Evolutionary conservation across 441 rosid species (phyloP), one percentile per base, ranked within the genome.

Genomic region (Rhodomyrtus psidioides): DNA sequence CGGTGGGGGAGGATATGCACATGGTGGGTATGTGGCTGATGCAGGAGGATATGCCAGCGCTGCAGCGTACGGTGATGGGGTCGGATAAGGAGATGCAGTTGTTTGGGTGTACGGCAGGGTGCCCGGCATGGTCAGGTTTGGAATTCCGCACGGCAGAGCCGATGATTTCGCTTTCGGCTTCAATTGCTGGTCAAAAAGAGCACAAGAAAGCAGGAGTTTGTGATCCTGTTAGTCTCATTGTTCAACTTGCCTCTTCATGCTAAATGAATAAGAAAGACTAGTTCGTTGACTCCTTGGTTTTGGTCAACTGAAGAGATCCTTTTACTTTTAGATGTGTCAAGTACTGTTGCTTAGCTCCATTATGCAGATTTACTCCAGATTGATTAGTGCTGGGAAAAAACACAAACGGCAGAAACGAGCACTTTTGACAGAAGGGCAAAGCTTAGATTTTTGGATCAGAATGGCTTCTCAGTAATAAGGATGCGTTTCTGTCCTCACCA

Each of bases 101-200:
- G 84, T 86, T 30, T 82, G n/a, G 13, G 8, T 46, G 49, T 17
- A 4, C n/a, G 87, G 62, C 46, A 70, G 16, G 53, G 44, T 49
- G 86, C 17, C 26, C 1, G 28, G 17, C 82, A 83, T 34, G 89
- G 86, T 39, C 53, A 15, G 34, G 14, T 13, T 65, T 46, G 84
- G 85, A 12, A 83, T 46, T 82, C 85, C 88, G 55, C 85, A 83
- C 17, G n/a, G 46, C 44, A 87, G 89, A 28, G 82, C 86, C 59
- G 83, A 65, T 59, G 89, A 49, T n/a, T 53, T 83, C 16, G 54
- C 30, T 55, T 58, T 88, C 16, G 55, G 9, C 84, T 65, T 85
- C 12, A 55, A 44, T 27, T 49, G 86, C 83, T 83, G 83, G 49
- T 21, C 0, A 70, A 39, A 65, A 39, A 23, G 42, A 70, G 34